Conservation (phyloP, 306 rosid species). For the Datisca glomerata region DNA sequence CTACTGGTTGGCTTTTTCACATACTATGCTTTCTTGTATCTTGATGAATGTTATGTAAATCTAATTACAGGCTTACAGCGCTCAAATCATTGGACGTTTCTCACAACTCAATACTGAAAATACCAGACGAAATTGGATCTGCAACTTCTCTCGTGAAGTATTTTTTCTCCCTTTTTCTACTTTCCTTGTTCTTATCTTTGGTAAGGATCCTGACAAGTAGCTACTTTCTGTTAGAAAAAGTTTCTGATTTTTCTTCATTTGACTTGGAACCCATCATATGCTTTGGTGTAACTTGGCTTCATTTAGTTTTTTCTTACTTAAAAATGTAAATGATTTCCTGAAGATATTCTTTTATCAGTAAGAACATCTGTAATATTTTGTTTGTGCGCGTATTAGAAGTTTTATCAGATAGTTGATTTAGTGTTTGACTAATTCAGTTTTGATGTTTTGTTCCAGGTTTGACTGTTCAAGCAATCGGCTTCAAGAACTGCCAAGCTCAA, state of each 20-base stretch:
- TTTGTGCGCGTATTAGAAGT: background rate
- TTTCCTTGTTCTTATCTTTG: background rate
- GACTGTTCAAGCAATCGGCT: slow-evolving; percentile 82
- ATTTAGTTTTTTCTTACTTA: background rate
- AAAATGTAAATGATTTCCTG: background rate
- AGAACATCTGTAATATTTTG: background rate
- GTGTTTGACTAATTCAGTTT: slow-evolving; percentile 7
- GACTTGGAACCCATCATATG: too few relatives aligned
- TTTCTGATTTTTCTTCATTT: background rate
- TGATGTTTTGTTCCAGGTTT: slow-evolving; percentile 36
- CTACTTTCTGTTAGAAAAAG: background rate
- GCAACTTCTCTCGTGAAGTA: slow-evolving; percentile 82
- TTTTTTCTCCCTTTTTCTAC: slow-evolving; percentile 8
- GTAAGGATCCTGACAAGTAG: background rate
- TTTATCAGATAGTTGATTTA: too few relatives aligned
- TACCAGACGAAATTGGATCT: slow-evolving; percentile 77
- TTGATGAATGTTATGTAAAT: too few relatives aligned
- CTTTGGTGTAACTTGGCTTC: too few relatives aligned
- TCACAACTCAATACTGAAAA: slow-evolving; percentile 31
- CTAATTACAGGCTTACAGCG: slow-evolving; percentile 41
- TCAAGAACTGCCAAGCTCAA: slow-evolving; percentile 60
- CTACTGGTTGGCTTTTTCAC: background rate
- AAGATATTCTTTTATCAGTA: background rate
- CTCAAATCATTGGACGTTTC: slow-evolving; percentile 76
- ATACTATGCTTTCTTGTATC: too few relatives aligned